Evolutionary conservation across 768 basidiomycete genomes (phyloP).

Genomic region (Hericium rajendrae): DNA sequence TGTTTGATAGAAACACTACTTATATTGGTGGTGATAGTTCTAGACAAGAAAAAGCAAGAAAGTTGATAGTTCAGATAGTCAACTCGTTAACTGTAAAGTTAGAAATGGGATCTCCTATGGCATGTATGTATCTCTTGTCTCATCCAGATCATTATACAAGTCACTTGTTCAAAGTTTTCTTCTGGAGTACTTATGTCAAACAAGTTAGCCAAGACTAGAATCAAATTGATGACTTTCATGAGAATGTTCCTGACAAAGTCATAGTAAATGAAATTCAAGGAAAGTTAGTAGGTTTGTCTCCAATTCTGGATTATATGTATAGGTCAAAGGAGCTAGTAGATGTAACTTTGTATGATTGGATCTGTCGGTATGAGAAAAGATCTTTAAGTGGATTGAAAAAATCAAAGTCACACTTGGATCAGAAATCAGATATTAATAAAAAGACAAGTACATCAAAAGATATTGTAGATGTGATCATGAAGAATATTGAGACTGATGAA

Average conservation of each 20-base stretch:
- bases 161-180: conserved; percentile 24
- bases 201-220: conserved; percentile 16
- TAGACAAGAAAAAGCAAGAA: conserved; percentile 17
- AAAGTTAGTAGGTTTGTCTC: conserved; percentile 16
- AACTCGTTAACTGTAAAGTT: conserved; percentile 26
- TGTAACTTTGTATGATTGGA: conserved; percentile 22
- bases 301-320: conserved; percentile 26
- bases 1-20: conserved; percentile 18
- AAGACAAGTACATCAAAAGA: too few species aligned
- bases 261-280: conserved; percentile 7
- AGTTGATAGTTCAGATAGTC: conserved; percentile 26
- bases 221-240: neutral
- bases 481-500: too few species aligned
- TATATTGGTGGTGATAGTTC: conserved; percentile 8
- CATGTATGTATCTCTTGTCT: conserved; percentile 24
- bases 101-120: conserved; percentile 31
- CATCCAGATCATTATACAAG: conserved; percentile 31
- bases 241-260: conserved; percentile 6
- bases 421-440: too few species aligned
- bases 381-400: neutral
- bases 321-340: conserved; percentile 11
- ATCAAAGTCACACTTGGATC: neutral
- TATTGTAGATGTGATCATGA: too few species aligned
- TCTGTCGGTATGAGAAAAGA: neutral
- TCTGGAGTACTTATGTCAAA: conserved; percentile 24